phyloP scores from a whole-genome alignment of 257 asterid species.

The Anisodus tanguticus region DNA sequence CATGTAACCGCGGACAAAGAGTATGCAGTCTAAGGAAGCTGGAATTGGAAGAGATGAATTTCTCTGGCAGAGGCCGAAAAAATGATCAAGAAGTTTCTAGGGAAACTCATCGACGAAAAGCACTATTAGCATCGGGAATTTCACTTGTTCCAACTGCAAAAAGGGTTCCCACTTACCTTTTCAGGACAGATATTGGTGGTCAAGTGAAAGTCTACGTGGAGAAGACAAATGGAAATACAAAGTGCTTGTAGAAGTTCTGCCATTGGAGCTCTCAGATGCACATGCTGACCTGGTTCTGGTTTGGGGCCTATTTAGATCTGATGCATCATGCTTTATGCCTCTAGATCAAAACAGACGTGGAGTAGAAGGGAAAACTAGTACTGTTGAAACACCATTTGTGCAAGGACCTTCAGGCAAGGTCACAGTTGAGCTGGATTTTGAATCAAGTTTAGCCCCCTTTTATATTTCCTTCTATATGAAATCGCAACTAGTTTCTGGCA shows the following conservation, averaged over 20 bases:
- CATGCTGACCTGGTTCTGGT: conserved; percentile 52
- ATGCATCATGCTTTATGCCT: conserved; percentile 60
- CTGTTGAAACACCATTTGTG: conserved; percentile 59
- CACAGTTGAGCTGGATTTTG: conserved; percentile 66
- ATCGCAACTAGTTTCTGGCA: conserved; percentile 42
- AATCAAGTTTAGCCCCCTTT: conserved; percentile 66
- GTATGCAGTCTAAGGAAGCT: conserved; percentile 35
- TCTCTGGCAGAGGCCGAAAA: conserved; percentile 30
- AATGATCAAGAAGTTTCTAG: conserved; percentile 35
- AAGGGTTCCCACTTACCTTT: conserved; percentile 54
- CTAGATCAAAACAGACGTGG: conserved; percentile 45
- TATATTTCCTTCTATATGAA: conserved; percentile 67
- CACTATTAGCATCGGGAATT: conserved; percentile 48
- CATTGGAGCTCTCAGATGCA: conserved; percentile 42
- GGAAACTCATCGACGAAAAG: conserved; percentile 46
- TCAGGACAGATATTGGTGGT: conserved; percentile 71
- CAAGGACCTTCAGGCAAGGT: conserved; percentile 49
- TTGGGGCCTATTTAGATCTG: conserved; percentile 76
- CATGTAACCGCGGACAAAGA: conserved; percentile 37
- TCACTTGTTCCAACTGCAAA: conserved; percentile 48
- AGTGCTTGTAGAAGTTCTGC: conserved; percentile 56
- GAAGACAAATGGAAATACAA: conserved; percentile 49
- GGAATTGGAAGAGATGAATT: conserved; percentile 35
- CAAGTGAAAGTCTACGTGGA: conserved; percentile 64
- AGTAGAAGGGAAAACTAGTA: conserved; percentile 37